These are phyloP conservation scores for Ophiostoma angusticollis DNA, from an alignment of 2,329 filamentous ascomycete genomes.

Conservation along the genomic window DNA sequence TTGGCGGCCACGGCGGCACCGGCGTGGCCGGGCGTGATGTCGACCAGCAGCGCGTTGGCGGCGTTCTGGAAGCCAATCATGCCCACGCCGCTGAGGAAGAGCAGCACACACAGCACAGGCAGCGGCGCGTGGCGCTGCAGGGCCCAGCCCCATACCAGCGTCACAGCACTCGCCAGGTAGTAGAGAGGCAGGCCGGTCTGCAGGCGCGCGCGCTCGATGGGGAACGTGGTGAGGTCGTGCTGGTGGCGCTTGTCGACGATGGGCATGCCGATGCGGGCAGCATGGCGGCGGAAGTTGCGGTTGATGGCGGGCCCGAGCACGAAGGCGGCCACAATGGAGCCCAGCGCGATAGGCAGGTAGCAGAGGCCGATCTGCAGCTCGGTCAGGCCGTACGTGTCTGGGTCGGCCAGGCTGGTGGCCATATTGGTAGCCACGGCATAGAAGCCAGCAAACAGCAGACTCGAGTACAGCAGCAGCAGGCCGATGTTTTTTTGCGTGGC, in stretches of 20 bases:
- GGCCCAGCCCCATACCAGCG: conserved; percentile 41
- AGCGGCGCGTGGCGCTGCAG: conserved; percentile 29
- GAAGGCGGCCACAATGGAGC: conserved; percentile 33
- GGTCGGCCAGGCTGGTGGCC: conserved; percentile 28
- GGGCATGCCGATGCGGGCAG: conserved; percentile 37
- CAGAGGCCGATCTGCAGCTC: conserved; percentile 41
- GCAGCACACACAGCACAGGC: conserved; percentile 33
- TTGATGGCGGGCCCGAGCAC: conserved; percentile 46
- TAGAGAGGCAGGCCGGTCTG: conserved; percentile 39
- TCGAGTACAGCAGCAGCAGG: conserved; percentile 31
- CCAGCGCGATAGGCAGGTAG: conserved; percentile 38
- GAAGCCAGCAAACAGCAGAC: conserved; percentile 36
- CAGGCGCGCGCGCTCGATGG: conserved; percentile 38
- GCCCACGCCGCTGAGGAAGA: conserved; percentile 33
- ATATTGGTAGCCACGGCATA: conserved; percentile 34
- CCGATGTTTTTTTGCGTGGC: conserved; percentile 70
- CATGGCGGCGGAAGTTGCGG: conserved; percentile 53
- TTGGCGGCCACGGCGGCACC: conserved; percentile 43
- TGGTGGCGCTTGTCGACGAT: conserved; percentile 40
- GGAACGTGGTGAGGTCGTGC: conserved; percentile 34
- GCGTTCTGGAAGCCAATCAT: conserved; percentile 43
- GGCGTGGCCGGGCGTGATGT: conserved; percentile 39
- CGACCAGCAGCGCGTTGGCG: conserved; percentile 39
- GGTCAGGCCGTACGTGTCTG: conserved; percentile 47
- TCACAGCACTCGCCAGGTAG: conserved; percentile 31